Conservation (phyloP, 805 yeast genomes). For the Wickerhamomyces sydowiorum region DNA sequence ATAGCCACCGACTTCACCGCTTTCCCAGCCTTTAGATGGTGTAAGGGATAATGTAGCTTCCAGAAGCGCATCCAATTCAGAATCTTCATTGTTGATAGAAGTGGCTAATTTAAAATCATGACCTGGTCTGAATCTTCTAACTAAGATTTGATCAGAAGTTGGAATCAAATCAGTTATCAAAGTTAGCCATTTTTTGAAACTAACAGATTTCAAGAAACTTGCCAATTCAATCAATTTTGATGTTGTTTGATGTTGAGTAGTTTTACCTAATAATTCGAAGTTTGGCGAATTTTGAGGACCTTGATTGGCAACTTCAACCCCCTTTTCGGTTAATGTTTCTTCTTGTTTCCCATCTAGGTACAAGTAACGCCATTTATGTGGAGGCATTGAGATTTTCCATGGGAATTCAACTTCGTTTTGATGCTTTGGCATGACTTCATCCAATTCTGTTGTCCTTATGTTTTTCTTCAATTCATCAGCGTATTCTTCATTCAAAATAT, state of each 20-base stretch:
- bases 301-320: conserved; percentile 28
- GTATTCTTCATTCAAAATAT: conserved; percentile 54
- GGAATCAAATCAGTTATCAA: conserved; percentile 57
- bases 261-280: conserved; percentile 32
- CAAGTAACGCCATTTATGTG: conserved; percentile 85
- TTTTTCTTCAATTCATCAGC: conserved; percentile 39
- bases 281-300: conserved; percentile 49
- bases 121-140: conserved; percentile 92
- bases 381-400: conserved; percentile 91
- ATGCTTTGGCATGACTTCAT: conserved; percentile 50
- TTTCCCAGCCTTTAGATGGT: conserved; percentile 78
- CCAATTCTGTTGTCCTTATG: conserved; percentile 55
- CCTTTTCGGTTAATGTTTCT: conserved; percentile 25
- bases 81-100: conserved; percentile 32
- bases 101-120: conserved; percentile 92
- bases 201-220: conserved; percentile 48
- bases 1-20: conserved; percentile 92
- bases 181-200: conserved; percentile 67
- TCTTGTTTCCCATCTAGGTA: conserved; percentile 65
- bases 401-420: conserved; percentile 56
- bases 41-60: conserved; percentile 84
- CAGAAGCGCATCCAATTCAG: conserved; percentile 35
- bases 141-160: conserved; percentile 58
- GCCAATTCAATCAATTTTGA: conserved; percentile 47
- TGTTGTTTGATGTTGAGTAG: conserved; percentile 24